Base-by-base conservation (phyloP, 192 early-diverging fungal species). In the Coemansia sp. region DNA sequence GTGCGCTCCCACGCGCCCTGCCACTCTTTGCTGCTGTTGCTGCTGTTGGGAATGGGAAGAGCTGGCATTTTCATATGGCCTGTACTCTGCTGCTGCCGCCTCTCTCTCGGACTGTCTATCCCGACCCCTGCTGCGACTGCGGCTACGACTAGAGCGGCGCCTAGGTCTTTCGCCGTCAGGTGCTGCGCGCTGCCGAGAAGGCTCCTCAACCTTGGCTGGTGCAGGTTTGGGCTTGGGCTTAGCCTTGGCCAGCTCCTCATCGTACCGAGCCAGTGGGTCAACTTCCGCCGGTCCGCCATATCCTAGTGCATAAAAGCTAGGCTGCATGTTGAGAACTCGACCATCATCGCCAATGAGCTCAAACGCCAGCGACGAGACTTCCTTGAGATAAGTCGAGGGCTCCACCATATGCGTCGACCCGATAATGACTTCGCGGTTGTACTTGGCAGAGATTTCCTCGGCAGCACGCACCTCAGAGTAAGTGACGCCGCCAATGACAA, bases 391-490 rank as follows among this genome's bases (percentile, higher is more conserved):
- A n/a, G 49, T 62, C n/a, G 67, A 68, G n/a, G 84, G 84, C 47
- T 74, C 76, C n/a, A 79, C 41, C 41, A 86, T 44, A 41, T 82
- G 74, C 12, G 84, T 86, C 1, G 84, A 81, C 8, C 84, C 84
- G 11, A 86, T 55, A 47, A 82, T 66, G 12, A 86, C 80, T 66
- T 86, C 84, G 51, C 77, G 74, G n/a, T 73, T 80, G 43, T 74
- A 43, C 72, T 81, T 82, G 44, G 63, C 65, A 18, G 79, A 61
- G 40, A 86, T 64, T 55, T 86, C 84, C 20, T 82, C 65, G 15
- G 84, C 84, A 9, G 84, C 84, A n/a, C 84, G 71, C 10, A 86
- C 47, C 49, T 86, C 84, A 3, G 84, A 86, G 40, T 68, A 74
- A 2, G 84, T 82, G 31, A 79, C 66, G 10, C 84, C 84, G 34